A percentile compares a stretch with the other conserved stretches of the same genome.
These are phyloP conservation scores for Tulasnella sp. DNA, from an alignment of 768 basidiomycete genomes.

Conservation along the genomic window DNA sequence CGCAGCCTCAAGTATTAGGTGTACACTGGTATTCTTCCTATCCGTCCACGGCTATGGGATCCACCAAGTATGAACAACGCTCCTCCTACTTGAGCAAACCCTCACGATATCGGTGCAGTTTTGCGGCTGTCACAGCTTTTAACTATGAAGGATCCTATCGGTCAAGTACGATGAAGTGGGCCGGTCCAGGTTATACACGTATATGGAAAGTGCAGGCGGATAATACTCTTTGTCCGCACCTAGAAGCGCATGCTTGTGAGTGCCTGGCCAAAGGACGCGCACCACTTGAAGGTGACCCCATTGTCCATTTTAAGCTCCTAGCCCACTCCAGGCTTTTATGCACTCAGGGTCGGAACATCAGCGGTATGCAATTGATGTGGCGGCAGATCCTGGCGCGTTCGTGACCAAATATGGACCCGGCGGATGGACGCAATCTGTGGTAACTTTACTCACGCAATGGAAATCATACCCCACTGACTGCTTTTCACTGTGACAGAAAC, in stretches of 20 bases:
- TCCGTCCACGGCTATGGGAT: background rate
- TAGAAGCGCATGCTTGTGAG: background rate
- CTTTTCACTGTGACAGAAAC: no score
- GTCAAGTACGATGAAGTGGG: background rate
- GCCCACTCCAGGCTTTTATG: background rate
- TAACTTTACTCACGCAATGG: background rate
- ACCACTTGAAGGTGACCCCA: no score
- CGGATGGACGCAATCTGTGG: background rate
- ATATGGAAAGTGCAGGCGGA: background rate
- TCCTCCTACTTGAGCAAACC: no score
- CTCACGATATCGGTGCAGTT: background rate
- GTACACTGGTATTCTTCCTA: background rate
- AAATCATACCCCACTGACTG: no score
- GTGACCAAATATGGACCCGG: background rate
- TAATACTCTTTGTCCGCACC: background rate
- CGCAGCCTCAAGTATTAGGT: background rate
- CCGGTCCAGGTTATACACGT: background rate
- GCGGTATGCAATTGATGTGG: background rate
- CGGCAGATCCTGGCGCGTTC: background rate
- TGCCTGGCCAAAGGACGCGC: no score
- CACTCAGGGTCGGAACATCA: background rate
- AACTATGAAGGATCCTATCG: background rate
- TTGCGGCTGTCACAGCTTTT: background rate
- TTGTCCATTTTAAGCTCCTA: no score
- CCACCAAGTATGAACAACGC: background rate